Evolutionary conservation across 768 basidiomycete species (phyloP), one percentile per base, ranked within the genome.

Genomic region (Tylopilus plumbeoviolaceoides): DNA sequence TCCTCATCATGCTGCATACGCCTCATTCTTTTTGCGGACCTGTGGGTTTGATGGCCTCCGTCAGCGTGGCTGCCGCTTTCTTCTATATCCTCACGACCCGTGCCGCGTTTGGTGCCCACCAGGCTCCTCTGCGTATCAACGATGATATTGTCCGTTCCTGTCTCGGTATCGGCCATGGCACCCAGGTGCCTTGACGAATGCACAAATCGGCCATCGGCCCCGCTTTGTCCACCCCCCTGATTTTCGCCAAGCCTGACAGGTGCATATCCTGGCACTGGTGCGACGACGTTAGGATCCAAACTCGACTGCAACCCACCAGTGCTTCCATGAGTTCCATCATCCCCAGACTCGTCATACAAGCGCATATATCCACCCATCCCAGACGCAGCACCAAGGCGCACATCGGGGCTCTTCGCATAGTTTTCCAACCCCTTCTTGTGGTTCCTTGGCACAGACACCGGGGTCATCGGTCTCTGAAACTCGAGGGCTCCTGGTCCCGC

Each of bases 301-400:
- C 25, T 36, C 10, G 44, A 36, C 21, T 43, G 54, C 17, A 38
- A 27, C 15, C 40, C 46, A 20, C 35, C 31, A 31, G 47, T 39
- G 28, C 30, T 47, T 30, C 30, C 27, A 28, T 8, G 27, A 28
- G 27, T 28, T 7, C 44, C 48, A 8, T 47, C 30, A 21, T 40
- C 27, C 15, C 44, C 57, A 27, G 55, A 28, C 30, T 42, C 48
- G 27, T 54, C 59, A 21, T 55, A 47, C 18, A 17, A 27, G 48
- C 58, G 65, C 66, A 67, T 66, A 67, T 66, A 66, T 8, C 58
- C 65, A 53, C 53, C 44, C 25, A 51, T 23, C 23, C 54, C 50
- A 6, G 44, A 20, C 6, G 53, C 56, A 39, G 36, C n/a, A 30
- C 41, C 38, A 4, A 23, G 7, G 20, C 36, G 44, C 20, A 41